Conservation (phyloP, 1,139 yeast species). For the Lodderomyces margitis region DNA sequence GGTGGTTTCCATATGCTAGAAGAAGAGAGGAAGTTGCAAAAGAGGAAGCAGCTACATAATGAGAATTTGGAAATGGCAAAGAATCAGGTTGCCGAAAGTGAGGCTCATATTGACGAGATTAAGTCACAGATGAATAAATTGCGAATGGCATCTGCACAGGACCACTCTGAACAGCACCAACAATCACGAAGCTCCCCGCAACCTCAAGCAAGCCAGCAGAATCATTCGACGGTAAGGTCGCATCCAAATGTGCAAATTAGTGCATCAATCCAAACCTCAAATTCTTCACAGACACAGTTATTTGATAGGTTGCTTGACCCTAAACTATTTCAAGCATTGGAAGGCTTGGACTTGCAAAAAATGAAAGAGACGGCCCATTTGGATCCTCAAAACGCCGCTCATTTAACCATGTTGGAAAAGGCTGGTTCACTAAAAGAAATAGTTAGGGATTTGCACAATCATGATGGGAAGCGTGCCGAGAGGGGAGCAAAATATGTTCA, state of each 20-base stretch:
- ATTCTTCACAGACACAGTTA: slow-evolving; percentile 14
- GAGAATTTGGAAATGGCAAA: slow-evolving; percentile 13
- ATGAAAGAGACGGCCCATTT: slow-evolving; percentile 23
- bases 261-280: slow-evolving; percentile 7
- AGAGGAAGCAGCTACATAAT: slow-evolving; percentile 25
- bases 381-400: slow-evolving; percentile 18
- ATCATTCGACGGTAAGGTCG: not conserved
- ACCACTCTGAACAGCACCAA: not conserved
- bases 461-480: slow-evolving; percentile 28
- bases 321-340: slow-evolving; percentile 29
- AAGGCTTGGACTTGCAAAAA: slow-evolving; percentile 27
- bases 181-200: not conserved
- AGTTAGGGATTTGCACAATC: slow-evolving; percentile 27
- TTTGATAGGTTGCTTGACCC: slow-evolving; percentile 31
- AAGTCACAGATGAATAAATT: slow-evolving; percentile 10
- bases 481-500: slow-evolving; percentile 28
- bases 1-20: slow-evolving; percentile 42
- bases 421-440: slow-evolving; percentile 31
- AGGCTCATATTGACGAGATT: slow-evolving; percentile 11
- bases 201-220: not conserved
- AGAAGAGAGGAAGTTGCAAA: slow-evolving; percentile 35
- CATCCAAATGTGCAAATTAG: slow-evolving; percentile 6
- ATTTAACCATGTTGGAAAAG: slow-evolving; percentile 24
- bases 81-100: slow-evolving; percentile 9
- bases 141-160: slow-evolving; percentile 2